Evolutionary conservation across 768 basidiomycete genomes (phyloP), one percentile per base, ranked within the genome.

Genomic region (Leucogyrophana mollusca): DNA sequence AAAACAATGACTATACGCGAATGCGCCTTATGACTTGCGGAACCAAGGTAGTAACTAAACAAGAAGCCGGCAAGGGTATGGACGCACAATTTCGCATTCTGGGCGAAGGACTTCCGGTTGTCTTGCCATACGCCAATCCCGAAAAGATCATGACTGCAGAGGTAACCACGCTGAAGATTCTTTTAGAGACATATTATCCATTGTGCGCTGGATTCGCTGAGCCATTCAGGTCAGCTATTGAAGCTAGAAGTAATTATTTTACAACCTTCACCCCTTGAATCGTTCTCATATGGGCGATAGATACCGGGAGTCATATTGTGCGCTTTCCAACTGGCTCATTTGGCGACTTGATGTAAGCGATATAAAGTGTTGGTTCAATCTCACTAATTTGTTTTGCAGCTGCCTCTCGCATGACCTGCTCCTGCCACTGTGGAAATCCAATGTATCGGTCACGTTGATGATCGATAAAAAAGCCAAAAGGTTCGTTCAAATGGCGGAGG

Each of bases 401-500:
- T 93, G 87, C 4, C 71, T 92, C 27, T 71, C 77, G n/a, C 82
- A 90, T 54, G 85, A 92, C 42, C 73, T 98, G 20, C 65, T 87
- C n/a, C 69, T 97, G n/a, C 95, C 96, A 0, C 77, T 98, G 42
- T 98, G 95, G 96, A 94, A 90, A 68, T 93, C 92, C 2, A 86
- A 85, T 48, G 81, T 83, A 10, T 95, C 93, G 0, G 62, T 95
- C 43, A 82, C 87, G 0, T 73, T 98, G 47, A 93, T 98, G 92
- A 83, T 96, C 44, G 94, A 98, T 68, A 99, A 98, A 67, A 89
- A 89, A 59, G 90, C 93, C 20, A 98, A 98, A 69, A 91, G 87
- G 94, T 92, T 35, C 9, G 72, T 62, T 24, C 25, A 9, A 14
- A 13, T 10, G 13, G 16, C 4, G 9, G 22, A 8, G 4, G 30